Conservation (phyloP, 208 protist species). For the Wallacemonas sp. region DNA sequence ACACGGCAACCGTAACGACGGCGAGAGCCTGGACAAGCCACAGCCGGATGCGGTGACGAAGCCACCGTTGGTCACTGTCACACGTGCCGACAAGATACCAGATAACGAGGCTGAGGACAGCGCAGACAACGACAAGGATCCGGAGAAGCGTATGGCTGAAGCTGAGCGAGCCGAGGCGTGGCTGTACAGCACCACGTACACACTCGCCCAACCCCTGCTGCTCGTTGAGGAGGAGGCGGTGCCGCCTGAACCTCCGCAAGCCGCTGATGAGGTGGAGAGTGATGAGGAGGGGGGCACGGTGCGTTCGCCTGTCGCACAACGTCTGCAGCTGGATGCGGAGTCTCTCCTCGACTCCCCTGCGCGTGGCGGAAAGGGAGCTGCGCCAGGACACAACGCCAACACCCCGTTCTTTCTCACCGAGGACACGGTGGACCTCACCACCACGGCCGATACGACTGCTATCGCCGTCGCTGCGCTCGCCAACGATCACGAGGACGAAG, state of each 20-base stretch:
- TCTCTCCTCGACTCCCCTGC: not conserved
- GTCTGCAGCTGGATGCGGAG: not conserved
- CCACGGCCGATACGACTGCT: no score
- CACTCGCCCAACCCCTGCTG: conserved; percentile 22
- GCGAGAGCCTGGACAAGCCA: no score
- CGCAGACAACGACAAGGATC: not conserved
- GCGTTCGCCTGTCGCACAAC: not conserved
- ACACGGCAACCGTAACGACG: not conserved
- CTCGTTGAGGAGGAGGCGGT: conserved; percentile 1
- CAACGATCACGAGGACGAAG: not conserved
- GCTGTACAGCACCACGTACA: conserved; percentile 29
- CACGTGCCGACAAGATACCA: not conserved
- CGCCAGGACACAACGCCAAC: not conserved
- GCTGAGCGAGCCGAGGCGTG: conserved; percentile 22
- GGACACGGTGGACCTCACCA: no score
- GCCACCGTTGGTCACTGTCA: no score
- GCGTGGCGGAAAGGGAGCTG: no score
- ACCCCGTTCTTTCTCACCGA: no score
- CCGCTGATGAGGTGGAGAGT: not conserved
- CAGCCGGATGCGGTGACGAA: no score
- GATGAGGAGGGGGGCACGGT: not conserved
- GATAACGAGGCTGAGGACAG: not conserved
- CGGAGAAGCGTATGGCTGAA: not conserved
- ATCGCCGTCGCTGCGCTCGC: not conserved
- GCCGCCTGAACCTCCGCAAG: not conserved